Base-by-base conservation (phyloP, 2,329 filamentous ascomycete genomes). In the Trichoderma afroharzianum region DNA sequence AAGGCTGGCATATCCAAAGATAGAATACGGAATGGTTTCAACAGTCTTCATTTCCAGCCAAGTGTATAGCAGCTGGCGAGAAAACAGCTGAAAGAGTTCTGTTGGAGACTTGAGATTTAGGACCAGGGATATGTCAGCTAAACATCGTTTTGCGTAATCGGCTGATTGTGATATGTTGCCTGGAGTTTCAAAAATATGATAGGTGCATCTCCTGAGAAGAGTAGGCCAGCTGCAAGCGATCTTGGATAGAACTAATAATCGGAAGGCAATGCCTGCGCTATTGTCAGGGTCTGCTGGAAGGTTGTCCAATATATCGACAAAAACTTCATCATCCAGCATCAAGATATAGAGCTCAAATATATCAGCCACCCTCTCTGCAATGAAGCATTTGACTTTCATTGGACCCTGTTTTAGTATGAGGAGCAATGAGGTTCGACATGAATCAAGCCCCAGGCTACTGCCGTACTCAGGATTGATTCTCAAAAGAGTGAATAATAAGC, bases 161-260 rank as follows among this genome's bases (percentile, higher is more conserved):
- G 86, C 85, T 7, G 92, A 92, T 12, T 83, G 81, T 3, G 87
- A 82, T 15, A 97, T 88, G 71, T 90, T 90, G 1, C 92, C 93
- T 2, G 95, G 93, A 0, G 92, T 94, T 79, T 98, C 96, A 76
- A 98, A 97, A 26, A 98, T 94, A 79, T 96, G 92, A 79, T 98
- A 99, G 21, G 97, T 92, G 74, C 94, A 94, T 74, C 92, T 90
- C 66, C 95, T 91, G 57, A 98, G 86, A 24, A 98, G 85, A 0
- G 95, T 97, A 72, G 94, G 91, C 93, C 95, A 98, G 64, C 85
- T 83, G 33, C 93, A 93, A 28, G 93, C 96, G 71, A 99, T 83
- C 70, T 90, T 90, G 1, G 92, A 89, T 12, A 98, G 83, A 9
- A 93, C 88, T 73, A 93, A 88, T 3, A 98, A 83, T 6, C 96